Evolutionary conservation across 2,329 filamentous ascomycete species (phyloP).

Genomic region (Neofusicoccum cordaticola): DNA sequence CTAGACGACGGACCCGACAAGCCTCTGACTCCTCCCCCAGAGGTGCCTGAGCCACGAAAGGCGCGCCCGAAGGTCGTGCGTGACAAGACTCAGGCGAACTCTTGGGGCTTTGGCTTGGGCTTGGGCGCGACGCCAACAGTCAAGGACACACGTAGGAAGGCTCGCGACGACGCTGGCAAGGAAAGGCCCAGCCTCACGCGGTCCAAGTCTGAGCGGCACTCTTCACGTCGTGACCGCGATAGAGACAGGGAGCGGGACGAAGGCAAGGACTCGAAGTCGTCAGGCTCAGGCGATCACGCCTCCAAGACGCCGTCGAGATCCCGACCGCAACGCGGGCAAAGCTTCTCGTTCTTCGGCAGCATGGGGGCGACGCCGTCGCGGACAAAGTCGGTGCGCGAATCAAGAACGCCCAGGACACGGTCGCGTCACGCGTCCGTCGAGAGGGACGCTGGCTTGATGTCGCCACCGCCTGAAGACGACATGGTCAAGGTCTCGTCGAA

Average conservation of each 20-base stretch:
- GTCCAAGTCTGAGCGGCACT: slow-evolving; percentile 56
- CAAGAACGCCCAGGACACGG: slow-evolving; percentile 54
- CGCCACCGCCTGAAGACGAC: slow-evolving; percentile 64
- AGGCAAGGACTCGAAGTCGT: slow-evolving; percentile 58
- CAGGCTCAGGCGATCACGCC: slow-evolving; percentile 66
- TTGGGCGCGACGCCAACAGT: slow-evolving; percentile 58
- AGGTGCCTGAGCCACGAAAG: slow-evolving; percentile 60
- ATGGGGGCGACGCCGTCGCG: slow-evolving; percentile 52
- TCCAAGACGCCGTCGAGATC: slow-evolving; percentile 51
- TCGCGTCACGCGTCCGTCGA: slow-evolving; percentile 70
- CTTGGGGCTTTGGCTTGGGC: slow-evolving; percentile 61
- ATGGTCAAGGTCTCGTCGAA: slow-evolving; percentile 65
- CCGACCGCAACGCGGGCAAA: slow-evolving; percentile 56
- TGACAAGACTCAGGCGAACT: slow-evolving; percentile 59
- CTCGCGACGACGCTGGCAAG: slow-evolving; percentile 29
- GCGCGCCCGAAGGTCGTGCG: slow-evolving; percentile 75
- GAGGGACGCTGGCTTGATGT: slow-evolving; percentile 62
- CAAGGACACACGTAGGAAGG: slow-evolving; percentile 36
- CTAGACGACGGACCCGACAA: slow-evolving; percentile 27
- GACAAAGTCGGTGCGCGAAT: slow-evolving; percentile 65
- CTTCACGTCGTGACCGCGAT: slow-evolving; percentile 23
- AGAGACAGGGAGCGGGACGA: slow-evolving; percentile 57
- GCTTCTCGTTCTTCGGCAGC: slow-evolving; percentile 62
- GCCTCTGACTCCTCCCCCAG: slow-evolving; percentile 51
- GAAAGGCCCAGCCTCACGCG: slow-evolving; percentile 39